Evolutionary conservation across 192 early-diverging fungal genomes (phyloP), one percentile per base, ranked within the genome.

Genomic region (Linnemannia exigua): DNA sequence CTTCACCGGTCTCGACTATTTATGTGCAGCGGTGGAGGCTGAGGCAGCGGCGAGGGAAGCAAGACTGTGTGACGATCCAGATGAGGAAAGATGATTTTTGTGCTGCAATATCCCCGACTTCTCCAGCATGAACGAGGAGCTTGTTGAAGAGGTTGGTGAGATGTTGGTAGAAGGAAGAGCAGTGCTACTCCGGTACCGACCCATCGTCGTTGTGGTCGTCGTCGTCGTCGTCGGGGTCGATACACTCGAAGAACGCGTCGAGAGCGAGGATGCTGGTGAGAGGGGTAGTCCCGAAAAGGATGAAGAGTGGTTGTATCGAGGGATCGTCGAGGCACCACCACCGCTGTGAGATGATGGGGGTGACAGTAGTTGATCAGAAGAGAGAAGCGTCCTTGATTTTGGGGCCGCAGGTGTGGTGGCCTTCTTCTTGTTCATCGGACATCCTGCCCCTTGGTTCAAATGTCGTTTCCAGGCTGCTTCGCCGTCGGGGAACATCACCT

Each of bases 391-490:
- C 31, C 46, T 50, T 31, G 48, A 35, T 36, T 31, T 28, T 4
- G 67, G 44, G 1, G 44, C 15, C 31, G 19, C 67, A 5, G 19
- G 76, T n/a, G 66, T 75, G 16, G 31, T 48, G 28, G 79, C 28
- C 58, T 63, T 71, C 51, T 87, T 89, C 47, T 77, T 80, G 82
- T 89, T 95, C 70, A 81, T 89, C 1, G 91, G 88, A 74, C 94
- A 95, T 35, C 94, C 94, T 38, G 61, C 51, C 41, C 71, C 80
- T 41, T 61, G 44, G n/a, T 94, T 66, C 17, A 96, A 80, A 88
- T 96, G 95, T 58, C 75, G 31, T 50, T 92, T 94, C 95, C 94
- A 94, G 4, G 90, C 89, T 33, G 83, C 84, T 52, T 95, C 94
- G 3, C 89, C 90, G 31, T 87, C 89, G 9, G 87, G 88, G 12